Percentiles rank a stretch among this genome's conserved stretches.
phyloP scores from a whole-genome alignment of 345 rosid genomes.

The Rhodomyrtus tomentosa region DNA sequence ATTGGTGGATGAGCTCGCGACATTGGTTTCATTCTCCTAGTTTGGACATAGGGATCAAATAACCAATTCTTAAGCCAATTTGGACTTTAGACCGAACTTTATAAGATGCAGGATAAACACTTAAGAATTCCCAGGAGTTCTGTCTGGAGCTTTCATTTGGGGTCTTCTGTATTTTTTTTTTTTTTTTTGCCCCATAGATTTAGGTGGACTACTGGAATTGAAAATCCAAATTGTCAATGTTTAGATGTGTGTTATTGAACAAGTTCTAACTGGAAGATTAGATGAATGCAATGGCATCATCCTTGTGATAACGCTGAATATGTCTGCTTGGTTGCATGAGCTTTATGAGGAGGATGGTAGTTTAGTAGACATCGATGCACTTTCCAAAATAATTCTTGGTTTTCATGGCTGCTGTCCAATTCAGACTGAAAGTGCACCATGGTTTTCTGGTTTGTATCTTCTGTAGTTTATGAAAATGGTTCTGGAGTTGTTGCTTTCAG shows the following conservation, averaged over 20 bases:
- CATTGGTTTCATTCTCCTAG: not conserved
- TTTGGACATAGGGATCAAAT: not conserved
- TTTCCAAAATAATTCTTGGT: not conserved
- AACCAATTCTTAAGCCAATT: not conserved
- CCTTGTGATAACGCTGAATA: not conserved
- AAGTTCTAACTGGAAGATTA: not conserved
- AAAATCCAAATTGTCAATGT: not conserved
- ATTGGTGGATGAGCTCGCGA: not conserved
- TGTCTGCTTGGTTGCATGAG: not conserved
- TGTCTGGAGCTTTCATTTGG: not conserved
- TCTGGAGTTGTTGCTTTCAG: not conserved
- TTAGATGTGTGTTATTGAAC: not conserved
- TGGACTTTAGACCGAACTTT: not conserved
- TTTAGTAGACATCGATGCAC: not conserved
- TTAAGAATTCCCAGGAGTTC: not conserved
- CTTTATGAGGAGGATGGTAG: not conserved
- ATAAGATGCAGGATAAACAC: not conserved
- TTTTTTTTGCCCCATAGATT: too few species aligned
- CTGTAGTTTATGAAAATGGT: not conserved
- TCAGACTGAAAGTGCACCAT: not conserved
- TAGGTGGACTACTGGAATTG: not conserved
- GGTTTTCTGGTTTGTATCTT: not conserved
- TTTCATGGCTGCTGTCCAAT: not conserved
- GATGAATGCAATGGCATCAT: not conserved
- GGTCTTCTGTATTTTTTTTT: not conserved